Percentiles rank a stretch among this genome's conserved stretches.
Evolutionary conservation across 2,329 filamentous ascomycete genomes (phyloP).

Genomic region (Beauveria rudraprayagi): DNA sequence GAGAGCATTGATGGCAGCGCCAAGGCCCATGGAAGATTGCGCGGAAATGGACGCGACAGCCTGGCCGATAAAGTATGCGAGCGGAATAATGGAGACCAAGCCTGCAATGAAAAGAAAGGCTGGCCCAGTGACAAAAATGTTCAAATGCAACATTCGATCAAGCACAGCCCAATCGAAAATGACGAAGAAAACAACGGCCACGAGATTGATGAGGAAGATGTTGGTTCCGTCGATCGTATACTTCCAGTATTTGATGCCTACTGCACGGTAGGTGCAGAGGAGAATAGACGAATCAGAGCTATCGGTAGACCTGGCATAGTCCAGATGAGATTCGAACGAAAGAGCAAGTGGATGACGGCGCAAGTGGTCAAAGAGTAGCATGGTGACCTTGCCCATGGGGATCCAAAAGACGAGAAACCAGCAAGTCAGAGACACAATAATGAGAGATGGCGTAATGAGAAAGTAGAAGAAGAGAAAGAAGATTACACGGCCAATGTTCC

Average conservation of each 20-base stretch:
- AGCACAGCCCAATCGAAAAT: slow-evolving; percentile 89
- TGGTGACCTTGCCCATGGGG: slow-evolving; percentile 93
- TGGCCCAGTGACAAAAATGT: slow-evolving; percentile 69
- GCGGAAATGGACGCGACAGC: slow-evolving; percentile 97
- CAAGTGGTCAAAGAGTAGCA: slow-evolving; percentile 83
- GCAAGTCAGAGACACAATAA: slow-evolving; percentile 79
- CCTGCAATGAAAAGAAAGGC: slow-evolving; percentile 80
- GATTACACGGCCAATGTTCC: slow-evolving; percentile 88
- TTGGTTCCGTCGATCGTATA: slow-evolving; percentile 98
- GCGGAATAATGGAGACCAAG: slow-evolving; percentile 84
- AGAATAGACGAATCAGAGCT: slow-evolving; percentile 77
- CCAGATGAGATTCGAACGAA: slow-evolving; percentile 82
- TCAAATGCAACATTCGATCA: slow-evolving; percentile 56
- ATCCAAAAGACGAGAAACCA: slow-evolving; percentile 98
- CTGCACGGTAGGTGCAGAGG: slow-evolving; percentile 92
- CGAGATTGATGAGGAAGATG: slow-evolving; percentile 96
- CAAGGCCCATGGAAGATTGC: slow-evolving; percentile 96
- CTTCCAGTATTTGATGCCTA: slow-evolving; percentile 95
- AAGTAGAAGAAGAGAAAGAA: slow-evolving; percentile 97
- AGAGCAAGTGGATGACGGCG: slow-evolving; percentile 86
- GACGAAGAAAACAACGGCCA: slow-evolving; percentile 86
- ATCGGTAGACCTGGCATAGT: slow-evolving; percentile 62
- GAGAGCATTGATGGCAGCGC: slow-evolving; percentile 94
- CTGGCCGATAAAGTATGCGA: slow-evolving; percentile 98
- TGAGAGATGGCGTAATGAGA: slow-evolving; percentile 75